A percentile compares a stretch with the other conserved stretches of the same genome.
Conservation (phyloP, 176 grass and related monocot species). For the Canna indica region DNA sequence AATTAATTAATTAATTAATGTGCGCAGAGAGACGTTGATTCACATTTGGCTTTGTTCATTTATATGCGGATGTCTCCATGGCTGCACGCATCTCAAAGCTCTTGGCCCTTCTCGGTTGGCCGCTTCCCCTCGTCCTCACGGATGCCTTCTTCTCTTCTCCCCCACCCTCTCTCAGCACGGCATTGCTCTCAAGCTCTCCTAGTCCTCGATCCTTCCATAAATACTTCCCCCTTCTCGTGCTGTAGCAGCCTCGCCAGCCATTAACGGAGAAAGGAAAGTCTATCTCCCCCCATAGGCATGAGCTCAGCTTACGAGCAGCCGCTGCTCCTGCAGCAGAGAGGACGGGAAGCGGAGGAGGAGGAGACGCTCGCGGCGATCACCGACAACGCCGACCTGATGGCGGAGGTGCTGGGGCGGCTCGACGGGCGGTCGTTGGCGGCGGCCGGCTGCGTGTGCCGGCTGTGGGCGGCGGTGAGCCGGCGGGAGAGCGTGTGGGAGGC, state of each 20-base stretch:
- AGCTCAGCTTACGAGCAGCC: neutral
- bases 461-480: constrained; percentile 3
- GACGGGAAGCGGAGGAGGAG: neutral
- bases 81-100: neutral
- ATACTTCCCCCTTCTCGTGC: no score
- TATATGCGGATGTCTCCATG: neutral
- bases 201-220: no score
- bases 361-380: neutral
- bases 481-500: constrained; percentile 21
- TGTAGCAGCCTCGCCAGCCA: no score
- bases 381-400: constrained; percentile 19
- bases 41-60: no score
- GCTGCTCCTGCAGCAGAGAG: neutral
- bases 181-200: neutral
- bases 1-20: no score
- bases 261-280: no score
- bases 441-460: constrained; percentile 22
- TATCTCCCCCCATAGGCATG: neutral
- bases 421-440: constrained; percentile 18
- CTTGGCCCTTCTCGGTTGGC: neutral
- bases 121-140: neutral
- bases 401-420: constrained; percentile 18
- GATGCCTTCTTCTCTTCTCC: neutral
- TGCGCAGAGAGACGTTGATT: no score
- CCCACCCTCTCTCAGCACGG: neutral